Percentiles rank a stretch among this genome's conserved stretches.
Evolutionary conservation across 805 yeast species (phyloP).

Genomic region (Wickerhamomyces rabaulensis): DNA sequence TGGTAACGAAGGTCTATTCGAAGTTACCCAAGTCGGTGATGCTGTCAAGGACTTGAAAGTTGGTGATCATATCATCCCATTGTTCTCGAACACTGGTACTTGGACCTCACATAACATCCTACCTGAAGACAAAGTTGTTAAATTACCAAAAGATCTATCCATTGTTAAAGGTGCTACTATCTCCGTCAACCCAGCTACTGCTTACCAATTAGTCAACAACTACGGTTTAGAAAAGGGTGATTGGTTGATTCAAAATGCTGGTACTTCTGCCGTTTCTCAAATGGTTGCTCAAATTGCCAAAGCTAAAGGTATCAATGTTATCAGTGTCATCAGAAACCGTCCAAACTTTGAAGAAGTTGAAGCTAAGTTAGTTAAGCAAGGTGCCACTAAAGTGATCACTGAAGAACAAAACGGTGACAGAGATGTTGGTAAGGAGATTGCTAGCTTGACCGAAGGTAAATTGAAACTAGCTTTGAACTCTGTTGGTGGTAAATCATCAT

Average conservation of each 20-base stretch:
- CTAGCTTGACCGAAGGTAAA: slow-evolving; percentile 44
- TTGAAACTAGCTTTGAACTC: slow-evolving; percentile 84
- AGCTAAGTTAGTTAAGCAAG: slow-evolving; percentile 51
- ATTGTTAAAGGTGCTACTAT: slow-evolving; percentile 78
- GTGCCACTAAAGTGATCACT: slow-evolving; percentile 84
- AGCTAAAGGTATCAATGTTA: slow-evolving; percentile 72
- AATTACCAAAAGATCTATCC: slow-evolving; percentile 45
- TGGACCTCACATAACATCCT: slow-evolving; percentile 82
- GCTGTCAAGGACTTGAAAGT: slow-evolving; percentile 39
- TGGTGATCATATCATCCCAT: slow-evolving; percentile 90
- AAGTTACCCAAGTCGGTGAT: slow-evolving; percentile 69
- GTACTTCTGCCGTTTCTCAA: slow-evolving; percentile 91
- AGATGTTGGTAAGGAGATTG: slow-evolving; percentile 57
- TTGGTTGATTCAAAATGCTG: slow-evolving; percentile 96
- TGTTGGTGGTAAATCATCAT: slow-evolving; percentile 85
- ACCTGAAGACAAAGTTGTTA: slow-evolving; percentile 45
- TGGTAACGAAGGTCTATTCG: slow-evolving; percentile 92
- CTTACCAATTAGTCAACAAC: slow-evolving; percentile 79
- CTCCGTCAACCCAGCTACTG: slow-evolving; percentile 89
- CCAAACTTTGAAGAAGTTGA: slow-evolving; percentile 63
- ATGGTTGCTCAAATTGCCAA: slow-evolving; percentile 86
- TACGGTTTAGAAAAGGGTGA: slow-evolving; percentile 46
- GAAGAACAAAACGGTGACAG: slow-evolving; percentile 76
- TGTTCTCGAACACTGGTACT: slow-evolving; percentile 77
- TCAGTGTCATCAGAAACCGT: slow-evolving; percentile 85